Base-by-base conservation (phyloP, 495 filamentous ascomycete genomes). In the Chlorociboria aeruginascens region DNA sequence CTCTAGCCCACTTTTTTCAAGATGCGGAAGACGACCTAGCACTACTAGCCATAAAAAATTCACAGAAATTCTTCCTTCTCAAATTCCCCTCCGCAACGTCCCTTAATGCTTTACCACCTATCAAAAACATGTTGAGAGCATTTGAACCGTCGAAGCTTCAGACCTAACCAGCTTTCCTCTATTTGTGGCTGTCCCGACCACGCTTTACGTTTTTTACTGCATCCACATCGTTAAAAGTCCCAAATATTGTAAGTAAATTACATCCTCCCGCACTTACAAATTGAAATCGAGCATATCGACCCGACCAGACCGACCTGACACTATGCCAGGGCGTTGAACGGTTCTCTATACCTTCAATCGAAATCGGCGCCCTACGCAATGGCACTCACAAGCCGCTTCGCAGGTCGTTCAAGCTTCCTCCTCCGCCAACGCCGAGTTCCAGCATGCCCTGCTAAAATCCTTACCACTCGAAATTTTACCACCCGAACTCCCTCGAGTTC, bases 381-480 rank as follows among this genome's bases (percentile, higher is more conserved):
- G 57, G 50, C 57, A 37, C 40, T 52, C 30, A 46, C 54, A 8
- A 49, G 13, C 35, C 50, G 50, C 10, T 32, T 56, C 10, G 52
- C 58, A 42, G 44, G 46, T 16, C 46, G 58, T 8, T 32, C 47
- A 29, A 33, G 28, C 47, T 46, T 49, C 8, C 47, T 56, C 28
- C 47, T 58, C 48, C 55, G 55, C 53, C 55, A 58, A 25, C 9
- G 29, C 40, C 46, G 52, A 36, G 37, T 45, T 29, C 46, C 54
- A 39, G 34, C 50, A n/a, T 35, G 20, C 37, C 32, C 49, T 31
- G 45, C 42, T 12, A 40, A 55, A 38, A 36, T 40, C 16, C 56
- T 58, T 37, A 53, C 52, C 17, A 52, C 58, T 55, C 49, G 58
- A 51, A 11, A 43, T 8, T 58, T 58, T 36, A 53, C 52, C 17